Base-by-base conservation (phyloP, 805 yeast genomes). In the Brettanomyces sp. region DNA sequence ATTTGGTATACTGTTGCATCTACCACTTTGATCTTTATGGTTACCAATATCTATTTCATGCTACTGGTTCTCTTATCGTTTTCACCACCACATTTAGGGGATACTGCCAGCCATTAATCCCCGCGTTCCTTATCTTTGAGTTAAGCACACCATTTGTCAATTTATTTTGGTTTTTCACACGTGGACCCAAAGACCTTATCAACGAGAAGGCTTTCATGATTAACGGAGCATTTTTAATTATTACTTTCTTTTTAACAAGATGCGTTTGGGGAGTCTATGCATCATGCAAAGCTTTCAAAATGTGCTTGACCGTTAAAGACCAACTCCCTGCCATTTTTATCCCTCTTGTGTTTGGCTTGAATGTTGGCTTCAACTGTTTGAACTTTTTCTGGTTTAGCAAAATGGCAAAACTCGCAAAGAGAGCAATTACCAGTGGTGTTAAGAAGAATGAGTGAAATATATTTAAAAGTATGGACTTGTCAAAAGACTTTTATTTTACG, bases 91-190 rank as follows among this genome's bases (percentile, higher is more conserved):
- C 87, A 2, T 70, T 85, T 49, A 61, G 70, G 32, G 96, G 96
- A 3, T 85, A 80, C 63, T 77, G 87, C 59, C 79, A 82, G 63
- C 83, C 89, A 43, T 83, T 85, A 79, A 75, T 85, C 25, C 91
- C 95, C 1, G 79, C 82, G 21, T 93, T 90, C 61, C 71, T 93
- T 55, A 61, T 85, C 43, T 93, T 85, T 64, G 99, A 93, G 66
- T 73, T 85, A 37, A 83, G 95, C 41, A 86, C 97, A 2, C 98
- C 98, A 7, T 93, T 93, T 65, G 96, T 93, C 50, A 95, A 93
- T 64, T 62, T 86, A 59, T 87, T 93, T 63, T 93, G 97, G 96
- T 90, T 83, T 63, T 80, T 88, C 33, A 74, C 84, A 32, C 82
- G 85, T 55, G 69, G 89, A 14, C 93, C 95, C 1, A 72, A 72